These are phyloP conservation scores for Wickerhamomyces sp. DNA, from an alignment of 1,139 yeast genomes.

Conservation along the genomic window DNA sequence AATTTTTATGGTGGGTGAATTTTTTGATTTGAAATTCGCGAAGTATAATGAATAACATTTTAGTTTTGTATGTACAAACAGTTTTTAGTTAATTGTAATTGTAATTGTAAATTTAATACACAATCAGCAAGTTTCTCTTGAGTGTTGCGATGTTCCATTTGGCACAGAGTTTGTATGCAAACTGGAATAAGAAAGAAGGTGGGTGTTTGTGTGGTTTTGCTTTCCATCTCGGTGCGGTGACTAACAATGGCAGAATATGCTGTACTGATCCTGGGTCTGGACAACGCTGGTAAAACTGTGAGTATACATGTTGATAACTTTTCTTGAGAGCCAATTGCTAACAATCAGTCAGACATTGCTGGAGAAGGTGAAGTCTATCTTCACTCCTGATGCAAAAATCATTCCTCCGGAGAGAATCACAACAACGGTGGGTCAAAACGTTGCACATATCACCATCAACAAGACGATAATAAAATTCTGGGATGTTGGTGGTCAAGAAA, in stretches of 20 bases:
- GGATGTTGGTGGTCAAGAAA: constrained; percentile 95
- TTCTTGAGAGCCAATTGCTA: background rate
- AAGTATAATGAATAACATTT: no score
- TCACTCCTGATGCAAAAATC: constrained; percentile 37
- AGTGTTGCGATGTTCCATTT: constrained; percentile 55
- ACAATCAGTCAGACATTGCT: constrained; percentile 43
- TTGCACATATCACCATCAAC: constrained; percentile 48
- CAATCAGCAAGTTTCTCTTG: no score
- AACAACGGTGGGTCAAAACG: constrained; percentile 79
- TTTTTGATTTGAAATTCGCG: background rate
- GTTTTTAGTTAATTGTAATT: no score
- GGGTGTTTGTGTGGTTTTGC: constrained; percentile 21
- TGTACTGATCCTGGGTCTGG: constrained; percentile 81
- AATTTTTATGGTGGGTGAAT: background rate
- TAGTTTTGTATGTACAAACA: no score
- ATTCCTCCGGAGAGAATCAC: constrained; percentile 46
- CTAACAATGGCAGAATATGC: constrained; percentile 45
- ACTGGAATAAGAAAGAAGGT: constrained; percentile 53
- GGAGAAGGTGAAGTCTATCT: constrained; percentile 54
- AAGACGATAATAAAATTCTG: constrained; percentile 71
- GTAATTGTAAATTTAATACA: no score
- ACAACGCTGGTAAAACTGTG: constrained; percentile 90
- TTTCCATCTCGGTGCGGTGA: background rate
- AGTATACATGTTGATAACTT: no score
- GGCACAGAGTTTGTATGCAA: constrained; percentile 53